Evolutionary conservation across 768 basidiomycete genomes (phyloP).

Genomic region (Galerina sulciceps): DNA sequence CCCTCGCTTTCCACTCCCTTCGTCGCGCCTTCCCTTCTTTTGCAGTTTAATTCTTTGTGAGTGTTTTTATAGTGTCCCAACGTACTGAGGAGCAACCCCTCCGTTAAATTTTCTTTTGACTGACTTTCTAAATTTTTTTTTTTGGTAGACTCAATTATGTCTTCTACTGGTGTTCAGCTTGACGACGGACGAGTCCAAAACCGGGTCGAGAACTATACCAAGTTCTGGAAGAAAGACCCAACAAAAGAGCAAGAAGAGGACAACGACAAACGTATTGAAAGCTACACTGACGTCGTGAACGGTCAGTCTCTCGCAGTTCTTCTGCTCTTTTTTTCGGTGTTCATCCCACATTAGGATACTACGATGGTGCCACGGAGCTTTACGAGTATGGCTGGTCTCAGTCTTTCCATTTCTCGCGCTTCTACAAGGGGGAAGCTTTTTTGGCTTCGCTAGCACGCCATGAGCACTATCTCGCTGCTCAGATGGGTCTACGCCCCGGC

Average conservation of each 20-base stretch:
- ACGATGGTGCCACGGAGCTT: constrained; percentile 93
- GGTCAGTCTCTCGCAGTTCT: constrained; percentile 48
- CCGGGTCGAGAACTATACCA: constrained; percentile 85
- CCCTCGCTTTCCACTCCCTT: constrained; percentile 6
- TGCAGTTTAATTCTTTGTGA: not conserved
- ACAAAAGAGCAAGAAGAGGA: constrained; percentile 66
- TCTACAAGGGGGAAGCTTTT: constrained; percentile 89
- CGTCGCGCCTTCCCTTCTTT: not conserved
- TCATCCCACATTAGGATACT: constrained; percentile 67
- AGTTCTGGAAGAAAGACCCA: constrained; percentile 90
- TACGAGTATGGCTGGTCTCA: constrained; percentile 95
- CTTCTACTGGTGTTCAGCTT: constrained; percentile 23
- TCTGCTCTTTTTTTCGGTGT: not conserved
- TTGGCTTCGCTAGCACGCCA: constrained; percentile 83
- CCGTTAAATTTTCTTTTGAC: not conserved
- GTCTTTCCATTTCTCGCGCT: constrained; percentile 97
- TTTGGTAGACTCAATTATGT: constrained; percentile 20
- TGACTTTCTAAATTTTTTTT: not conserved
- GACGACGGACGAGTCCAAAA: constrained; percentile 63
- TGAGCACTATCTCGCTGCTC: constrained; percentile 93
- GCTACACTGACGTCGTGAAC: constrained; percentile 94
- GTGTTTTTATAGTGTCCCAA: not conserved
- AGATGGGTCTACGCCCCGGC: constrained; percentile 83
- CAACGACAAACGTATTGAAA: constrained; percentile 73
- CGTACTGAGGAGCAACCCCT: not conserved